Percentiles rank a stretch among this genome's conserved stretches.
Evolutionary conservation across 441 rosid genomes (phyloP).

Genomic region (Daphne laureola): DNA sequence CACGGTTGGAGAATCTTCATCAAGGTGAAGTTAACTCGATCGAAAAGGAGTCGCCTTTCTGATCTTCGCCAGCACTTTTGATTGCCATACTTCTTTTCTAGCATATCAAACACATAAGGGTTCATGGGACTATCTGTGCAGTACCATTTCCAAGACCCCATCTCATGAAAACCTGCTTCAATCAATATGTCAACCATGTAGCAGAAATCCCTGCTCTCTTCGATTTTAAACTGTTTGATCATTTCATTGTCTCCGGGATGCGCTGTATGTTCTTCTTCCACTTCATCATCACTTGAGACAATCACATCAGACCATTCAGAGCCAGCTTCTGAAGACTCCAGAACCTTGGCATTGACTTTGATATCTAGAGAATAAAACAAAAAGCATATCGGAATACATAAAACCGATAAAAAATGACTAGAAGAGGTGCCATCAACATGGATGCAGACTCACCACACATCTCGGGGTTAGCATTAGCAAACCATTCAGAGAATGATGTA

Average conservation of each 20-base stretch:
- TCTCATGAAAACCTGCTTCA: slow-evolving; percentile 42
- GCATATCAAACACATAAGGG: slow-evolving; percentile 40
- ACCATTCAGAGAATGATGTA: slow-evolving; percentile 23
- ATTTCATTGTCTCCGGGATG: slow-evolving; percentile 25
- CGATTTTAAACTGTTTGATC: slow-evolving; percentile 19
- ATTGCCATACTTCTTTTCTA: slow-evolving; percentile 70
- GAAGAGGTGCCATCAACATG: background rate
- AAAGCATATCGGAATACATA: background rate
- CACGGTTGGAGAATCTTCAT: slow-evolving; percentile 35
- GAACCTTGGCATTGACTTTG: slow-evolving; percentile 35
- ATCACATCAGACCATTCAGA: slow-evolving; percentile 47
- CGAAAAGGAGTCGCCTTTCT: slow-evolving; percentile 65
- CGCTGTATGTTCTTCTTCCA: slow-evolving; percentile 20
- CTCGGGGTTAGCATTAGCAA: slow-evolving; percentile 19
- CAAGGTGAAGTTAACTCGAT: slow-evolving; percentile 47
- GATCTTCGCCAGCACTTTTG: slow-evolving; percentile 59
- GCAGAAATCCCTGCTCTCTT: slow-evolving; percentile 51
- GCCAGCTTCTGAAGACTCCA: slow-evolving; percentile 35
- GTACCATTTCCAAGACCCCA: slow-evolving; percentile 17
- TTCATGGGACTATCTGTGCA: slow-evolving; percentile 30
- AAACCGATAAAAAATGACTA: background rate
- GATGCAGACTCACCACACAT: slow-evolving; percentile 36
- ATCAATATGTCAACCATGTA: slow-evolving; percentile 56
- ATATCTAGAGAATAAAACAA: slow-evolving; percentile 26
- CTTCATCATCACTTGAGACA: slow-evolving; percentile 54